These are phyloP conservation scores for Terfezia claveryi DNA, from an alignment of 495 filamentous ascomycete genomes.

Conservation along the genomic window DNA sequence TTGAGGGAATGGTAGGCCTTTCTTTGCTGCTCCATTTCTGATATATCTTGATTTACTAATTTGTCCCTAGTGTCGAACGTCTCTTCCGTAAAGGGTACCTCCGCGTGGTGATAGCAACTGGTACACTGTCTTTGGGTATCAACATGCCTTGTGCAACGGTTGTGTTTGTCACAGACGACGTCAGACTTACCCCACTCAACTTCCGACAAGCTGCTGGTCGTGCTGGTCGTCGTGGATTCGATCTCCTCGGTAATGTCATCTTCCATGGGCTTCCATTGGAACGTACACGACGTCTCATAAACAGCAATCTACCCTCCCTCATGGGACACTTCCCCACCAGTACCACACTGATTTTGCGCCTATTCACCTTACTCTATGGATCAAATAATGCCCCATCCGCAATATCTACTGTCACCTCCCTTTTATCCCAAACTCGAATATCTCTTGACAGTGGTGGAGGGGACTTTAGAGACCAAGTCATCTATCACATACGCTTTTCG, in stretches of 20 bases:
- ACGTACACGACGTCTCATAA: conserved; percentile 41
- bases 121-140: conserved; percentile 54
- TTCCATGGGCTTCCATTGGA: conserved; percentile 37
- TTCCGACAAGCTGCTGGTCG: conserved; percentile 57
- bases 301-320: conserved; percentile 46
- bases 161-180: conserved; percentile 49
- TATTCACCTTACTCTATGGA: conserved; percentile 43
- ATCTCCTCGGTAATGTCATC: conserved; percentile 58
- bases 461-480: conserved; percentile 36
- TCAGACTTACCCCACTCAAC: conserved; percentile 49
- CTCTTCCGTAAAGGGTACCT: conserved; percentile 53
- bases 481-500: conserved; percentile 57
- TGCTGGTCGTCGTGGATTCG: conserved; percentile 59
- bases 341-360: conserved; percentile 44
- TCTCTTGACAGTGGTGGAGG: conserved; percentile 48
- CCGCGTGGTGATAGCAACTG: conserved; percentile 53
- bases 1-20: conserved; percentile 38
- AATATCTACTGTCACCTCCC: conserved; percentile 34
- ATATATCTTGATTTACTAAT: not conserved
- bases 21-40: not conserved
- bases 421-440: conserved; percentile 45
- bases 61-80: conserved; percentile 34
- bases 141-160: conserved; percentile 76
- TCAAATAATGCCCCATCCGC: conserved; percentile 39
- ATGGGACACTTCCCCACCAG: conserved; percentile 61